Evolutionary conservation across 2,329 filamentous ascomycete species (phyloP).

Genomic region (Claviceps fusiformis): DNA sequence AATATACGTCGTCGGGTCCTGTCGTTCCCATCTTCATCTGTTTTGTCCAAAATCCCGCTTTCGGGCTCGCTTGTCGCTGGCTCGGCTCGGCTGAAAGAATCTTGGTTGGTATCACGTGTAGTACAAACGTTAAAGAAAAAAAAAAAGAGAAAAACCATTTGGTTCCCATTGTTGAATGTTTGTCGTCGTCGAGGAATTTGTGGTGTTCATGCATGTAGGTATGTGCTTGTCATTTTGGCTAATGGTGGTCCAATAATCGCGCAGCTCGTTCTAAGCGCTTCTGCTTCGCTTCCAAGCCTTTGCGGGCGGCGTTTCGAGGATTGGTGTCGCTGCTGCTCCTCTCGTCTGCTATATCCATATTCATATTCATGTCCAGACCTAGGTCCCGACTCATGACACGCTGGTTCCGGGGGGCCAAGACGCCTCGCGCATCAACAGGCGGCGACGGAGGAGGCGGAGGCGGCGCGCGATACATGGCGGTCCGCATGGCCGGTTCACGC

Average conservation of each 20-base stretch:
- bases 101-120: too few species aligned
- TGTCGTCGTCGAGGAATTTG: background rate
- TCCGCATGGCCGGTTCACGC: constrained; percentile 12
- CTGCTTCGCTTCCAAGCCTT: constrained; percentile 21
- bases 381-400: background rate
- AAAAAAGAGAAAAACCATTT: too few species aligned
- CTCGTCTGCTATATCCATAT: constrained; percentile 11
- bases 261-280: constrained; percentile 28
- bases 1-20: too few species aligned
- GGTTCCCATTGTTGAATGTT: too few species aligned
- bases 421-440: constrained; percentile 5
- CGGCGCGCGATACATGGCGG: constrained; percentile 23
- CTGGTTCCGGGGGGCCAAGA: constrained; percentile 9
- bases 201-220: too few species aligned
- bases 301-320: constrained; percentile 5
- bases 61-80: too few species aligned
- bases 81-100: too few species aligned
- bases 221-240: background rate
- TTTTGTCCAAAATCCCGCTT: too few species aligned
- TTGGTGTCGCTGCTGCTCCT: constrained; percentile 11
- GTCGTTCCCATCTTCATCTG: too few species aligned
- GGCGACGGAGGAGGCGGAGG: constrained; percentile 3
- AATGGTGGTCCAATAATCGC: constrained; percentile 20
- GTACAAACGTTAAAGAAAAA: too few species aligned
- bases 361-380: background rate